Conservation (phyloP, 139 green algal species). For the Picochlorum sp. region DNA sequence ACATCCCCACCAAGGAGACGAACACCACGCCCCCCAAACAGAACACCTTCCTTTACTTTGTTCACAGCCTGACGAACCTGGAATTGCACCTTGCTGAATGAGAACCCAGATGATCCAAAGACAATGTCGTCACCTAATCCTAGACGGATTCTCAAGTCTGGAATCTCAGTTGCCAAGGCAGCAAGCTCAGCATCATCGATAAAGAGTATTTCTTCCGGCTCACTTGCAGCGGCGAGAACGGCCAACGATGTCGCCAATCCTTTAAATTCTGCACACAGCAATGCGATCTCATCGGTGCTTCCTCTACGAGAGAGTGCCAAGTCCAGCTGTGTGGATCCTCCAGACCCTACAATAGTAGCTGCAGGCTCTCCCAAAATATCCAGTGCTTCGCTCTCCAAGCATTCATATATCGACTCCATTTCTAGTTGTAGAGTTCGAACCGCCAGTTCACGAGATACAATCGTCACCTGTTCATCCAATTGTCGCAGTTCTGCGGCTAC, state of each 20-base stretch:
- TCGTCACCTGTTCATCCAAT: constrained; percentile 67
- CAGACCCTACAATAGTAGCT: not conserved
- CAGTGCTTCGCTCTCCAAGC: constrained; percentile 82
- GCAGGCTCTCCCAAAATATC: constrained; percentile 41
- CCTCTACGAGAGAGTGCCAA: constrained; percentile 33
- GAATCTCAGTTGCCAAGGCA: constrained; percentile 73
- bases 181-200: constrained; percentile 58
- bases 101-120: constrained; percentile 52
- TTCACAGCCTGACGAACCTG: constrained; percentile 45
- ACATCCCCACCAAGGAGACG: constrained; percentile 70
- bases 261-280: constrained; percentile 80
- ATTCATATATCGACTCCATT: constrained; percentile 78
- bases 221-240: constrained; percentile 42
- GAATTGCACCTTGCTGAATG: constrained; percentile 44
- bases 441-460: constrained; percentile 25
- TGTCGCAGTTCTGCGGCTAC: constrained; percentile 64
- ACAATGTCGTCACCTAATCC: constrained; percentile 68
- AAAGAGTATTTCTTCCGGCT: constrained; percentile 25
- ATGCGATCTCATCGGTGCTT: constrained; percentile 67
- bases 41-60: constrained; percentile 55
- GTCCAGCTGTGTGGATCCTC: constrained; percentile 9
- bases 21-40: constrained; percentile 74
- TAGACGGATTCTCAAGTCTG: constrained; percentile 73
- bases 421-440: constrained; percentile 79
- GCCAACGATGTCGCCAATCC: constrained; percentile 70